Percentiles rank a stretch among this genome's conserved stretches.
Conservation (phyloP, 345 rosid species). For the Citrus inodora region DNA sequence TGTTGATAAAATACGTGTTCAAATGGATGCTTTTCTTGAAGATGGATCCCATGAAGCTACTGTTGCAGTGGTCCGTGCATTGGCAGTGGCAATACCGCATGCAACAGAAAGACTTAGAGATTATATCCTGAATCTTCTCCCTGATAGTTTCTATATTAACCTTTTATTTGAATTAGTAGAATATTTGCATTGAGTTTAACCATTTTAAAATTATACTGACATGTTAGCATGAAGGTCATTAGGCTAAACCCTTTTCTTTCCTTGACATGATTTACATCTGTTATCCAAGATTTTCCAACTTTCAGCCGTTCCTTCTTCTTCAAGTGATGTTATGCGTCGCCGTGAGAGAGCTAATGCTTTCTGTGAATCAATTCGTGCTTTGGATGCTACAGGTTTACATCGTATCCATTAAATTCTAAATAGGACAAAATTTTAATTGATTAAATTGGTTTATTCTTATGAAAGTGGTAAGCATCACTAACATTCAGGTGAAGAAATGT, state of each 20-base stretch:
- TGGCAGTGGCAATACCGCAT: constrained; percentile 84
- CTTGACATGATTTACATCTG: constrained; percentile 57
- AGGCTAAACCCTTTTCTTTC: constrained; percentile 25
- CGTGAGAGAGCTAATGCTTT: constrained; percentile 85
- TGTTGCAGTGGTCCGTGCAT: constrained; percentile 82
- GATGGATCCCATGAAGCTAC: constrained; percentile 98
- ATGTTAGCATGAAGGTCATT: neutral
- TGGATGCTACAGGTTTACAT: constrained; percentile 87
- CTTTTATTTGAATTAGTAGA: neutral
- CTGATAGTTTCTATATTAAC: neutral
- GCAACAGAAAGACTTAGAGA: constrained; percentile 88
- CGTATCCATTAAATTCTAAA: neutral
- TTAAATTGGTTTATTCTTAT: neutral
- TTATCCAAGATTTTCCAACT: constrained; percentile 86
- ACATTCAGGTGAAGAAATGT: neutral
- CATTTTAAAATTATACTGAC: neutral
- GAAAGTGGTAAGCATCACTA: neutral
- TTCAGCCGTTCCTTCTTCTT: constrained; percentile 55
- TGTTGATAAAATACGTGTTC: constrained; percentile 94
- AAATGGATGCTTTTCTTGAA: constrained; percentile 99
- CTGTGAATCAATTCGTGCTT: constrained; percentile 93
- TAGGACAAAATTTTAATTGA: neutral
- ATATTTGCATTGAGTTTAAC: neutral
- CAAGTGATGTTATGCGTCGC: constrained; percentile 60
- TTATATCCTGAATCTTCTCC: constrained; percentile 55